These are phyloP conservation scores for Ophiocordyceps robertsii DNA, from an alignment of 2,329 filamentous ascomycete species.

Conservation along the genomic window DNA sequence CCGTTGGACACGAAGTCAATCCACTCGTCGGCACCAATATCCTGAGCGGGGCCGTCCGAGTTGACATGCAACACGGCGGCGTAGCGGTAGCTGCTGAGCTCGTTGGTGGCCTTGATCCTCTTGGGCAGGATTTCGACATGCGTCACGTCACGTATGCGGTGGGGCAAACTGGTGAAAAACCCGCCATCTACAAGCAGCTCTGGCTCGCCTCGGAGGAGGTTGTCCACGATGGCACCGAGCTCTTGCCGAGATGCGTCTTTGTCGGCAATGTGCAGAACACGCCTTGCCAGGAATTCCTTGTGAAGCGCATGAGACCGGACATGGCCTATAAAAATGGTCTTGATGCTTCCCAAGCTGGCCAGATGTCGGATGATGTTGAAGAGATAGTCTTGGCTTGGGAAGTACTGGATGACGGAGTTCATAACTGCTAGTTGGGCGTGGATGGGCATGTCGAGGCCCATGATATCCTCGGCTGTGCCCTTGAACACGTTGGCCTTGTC, in stretches of 20 bases:
- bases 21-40: neutral
- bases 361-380: neutral
- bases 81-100: neutral
- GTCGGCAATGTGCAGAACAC: neutral
- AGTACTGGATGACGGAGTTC: neutral
- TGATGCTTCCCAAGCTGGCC: too few species aligned
- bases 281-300: neutral
- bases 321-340: too few species aligned
- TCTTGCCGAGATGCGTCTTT: neutral
- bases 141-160: neutral
- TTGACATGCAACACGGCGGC: neutral
- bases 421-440: neutral
- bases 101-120: neutral
- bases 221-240: neutral
- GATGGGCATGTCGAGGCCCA: neutral
- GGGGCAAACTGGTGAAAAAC: neutral
- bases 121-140: neutral
- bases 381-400: neutral
- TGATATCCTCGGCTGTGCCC: neutral
- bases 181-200: neutral
- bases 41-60: too few species aligned
- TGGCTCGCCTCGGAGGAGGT: neutral
- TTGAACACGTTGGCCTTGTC: neutral
- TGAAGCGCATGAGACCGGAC: neutral
- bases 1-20: neutral